A percentile compares a stretch with the other conserved stretches of the same genome.
These are phyloP conservation scores for Hura crepitans DNA, from an alignment of 441 rosid species.

Conservation along the genomic window DNA sequence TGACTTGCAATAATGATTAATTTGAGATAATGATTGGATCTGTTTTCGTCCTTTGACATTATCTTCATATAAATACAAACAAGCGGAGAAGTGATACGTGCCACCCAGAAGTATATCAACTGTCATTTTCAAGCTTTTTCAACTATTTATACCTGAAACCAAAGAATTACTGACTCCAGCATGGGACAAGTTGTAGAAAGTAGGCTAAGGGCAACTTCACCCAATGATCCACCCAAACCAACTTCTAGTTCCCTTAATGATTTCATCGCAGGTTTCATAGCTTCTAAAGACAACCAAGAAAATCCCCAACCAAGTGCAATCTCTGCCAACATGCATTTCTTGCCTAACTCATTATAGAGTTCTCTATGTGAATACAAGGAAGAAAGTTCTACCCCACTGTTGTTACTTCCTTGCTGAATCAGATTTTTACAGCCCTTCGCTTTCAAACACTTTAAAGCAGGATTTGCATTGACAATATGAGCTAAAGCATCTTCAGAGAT, in stretches of 20 bases:
- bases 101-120: not conserved
- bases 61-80: not conserved
- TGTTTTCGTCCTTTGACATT: slow-evolving; percentile 2
- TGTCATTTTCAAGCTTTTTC: not conserved
- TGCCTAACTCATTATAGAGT: slow-evolving; percentile 38
- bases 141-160: slow-evolving; percentile 60
- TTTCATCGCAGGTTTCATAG: slow-evolving; percentile 49
- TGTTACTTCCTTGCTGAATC: slow-evolving; percentile 33
- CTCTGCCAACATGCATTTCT: slow-evolving; percentile 48
- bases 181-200: slow-evolving; percentile 56
- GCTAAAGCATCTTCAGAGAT: slow-evolving; percentile 52
- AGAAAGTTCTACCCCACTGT: slow-evolving; percentile 23
- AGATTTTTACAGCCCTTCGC: slow-evolving; percentile 66
- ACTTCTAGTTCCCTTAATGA: slow-evolving; percentile 45
- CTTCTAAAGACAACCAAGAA: slow-evolving; percentile 44
- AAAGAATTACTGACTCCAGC: slow-evolving; percentile 55
- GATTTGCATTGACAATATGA: slow-evolving; percentile 45
- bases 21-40: not conserved
- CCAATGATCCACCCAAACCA: slow-evolving; percentile 72
- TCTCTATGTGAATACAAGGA: slow-evolving; percentile 30
- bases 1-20: not conserved
- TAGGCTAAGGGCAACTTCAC: slow-evolving; percentile 47
- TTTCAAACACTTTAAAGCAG: slow-evolving; percentile 55
- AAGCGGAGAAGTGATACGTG: not conserved
- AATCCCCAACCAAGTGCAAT: slow-evolving; percentile 77